Evolutionary conservation across 2,329 filamentous ascomycete species (phyloP), one percentile per base, ranked within the genome.

Genomic region (Lachnellula hyalina): DNA sequence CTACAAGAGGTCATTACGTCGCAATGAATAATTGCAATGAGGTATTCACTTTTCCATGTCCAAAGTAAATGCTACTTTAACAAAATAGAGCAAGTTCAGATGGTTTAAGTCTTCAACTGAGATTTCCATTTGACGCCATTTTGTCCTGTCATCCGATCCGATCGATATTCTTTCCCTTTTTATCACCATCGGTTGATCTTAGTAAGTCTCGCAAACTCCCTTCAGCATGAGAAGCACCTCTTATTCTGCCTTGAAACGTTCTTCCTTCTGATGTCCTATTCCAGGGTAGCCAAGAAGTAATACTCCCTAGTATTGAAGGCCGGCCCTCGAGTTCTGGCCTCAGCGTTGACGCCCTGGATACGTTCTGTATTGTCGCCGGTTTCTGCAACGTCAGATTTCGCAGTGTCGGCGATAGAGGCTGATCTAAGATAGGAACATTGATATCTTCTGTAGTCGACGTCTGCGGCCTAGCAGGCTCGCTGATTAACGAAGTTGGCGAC

Each of bases 391-490:
- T 61, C n/a, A 62, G 47, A 19, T 54, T 56, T 7, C 57, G 56
- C 2, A 62, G 40, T 15, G 56, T 61, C 19, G 62, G 57, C 19
- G 63, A 59, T 34, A 35, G 53, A 8, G 53, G 41, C 17, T 49
- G 50, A n/a, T 48, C 35, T 38, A 61, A 60, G 5, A 34, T 51
- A 19, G 60, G 53, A 1, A 59, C 49, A 17, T 46, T 52, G 6
- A 65, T 59, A 55, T 66, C 66, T 50, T 66, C 61, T 2, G 68
- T 66, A 5, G 70, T 77, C 0, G 80, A 83, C 1, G 79, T 82
- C 60, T 81, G 78, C 1, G 82, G 81, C 17, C 75, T 66, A n/a
- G 81, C 80, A 4, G 78, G 82, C 51, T 80, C 75, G 61, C 82
- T 76, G 6, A 83, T 69, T 11, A 85, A 71, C 17, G 73, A 73